Evolutionary conservation across 1,284 basidiomycete genomes (phyloP), one percentile per base, ranked within the genome.

Genomic region (Marasmius oreades): DNA sequence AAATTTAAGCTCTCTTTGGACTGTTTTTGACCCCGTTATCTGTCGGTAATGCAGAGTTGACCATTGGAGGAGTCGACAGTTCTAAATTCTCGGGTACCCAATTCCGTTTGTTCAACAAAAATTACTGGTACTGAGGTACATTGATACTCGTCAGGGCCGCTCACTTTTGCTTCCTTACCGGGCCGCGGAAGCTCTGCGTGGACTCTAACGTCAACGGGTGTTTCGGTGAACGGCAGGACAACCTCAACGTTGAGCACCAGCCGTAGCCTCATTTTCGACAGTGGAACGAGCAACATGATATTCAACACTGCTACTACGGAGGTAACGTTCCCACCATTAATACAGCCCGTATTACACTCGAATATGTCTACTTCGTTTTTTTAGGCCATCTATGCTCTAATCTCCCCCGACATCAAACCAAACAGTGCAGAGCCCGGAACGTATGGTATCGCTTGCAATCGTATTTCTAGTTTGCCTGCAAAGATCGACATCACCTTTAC

Each of bases 221-320:
- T 83, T 52, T 74, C 68, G 31, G 78, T 84, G 47, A 84, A 84
- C 61, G 80, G 81, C 28, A 70, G 77, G 63, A 79, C 80, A 2
- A 79, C 69, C 8, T 67, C 71, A 10, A 58, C 73, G 7, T 69
- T 83, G 42, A 72, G 71, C 44, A 64, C 66, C 22, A 60, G 63
- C 39, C 75, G 77, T 31, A 73, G 61, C 36, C 71, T 84, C 63
- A 80, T 82, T 55, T 83, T 84, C 61, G 81, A 84, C 64, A 78
- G 76, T 55, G 81, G 82, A 42, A 83, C 80, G 12, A 80, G 77
- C 60, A 83, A 81, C 61, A 64, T 82, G 36, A 64, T 81, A n/a
- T 77, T 81, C 58, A 69, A 75, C 46, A 76, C 77, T 14, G 64
- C 67, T 50, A 80, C 77, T 26, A 69, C 81, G 11, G 73, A 81